These are phyloP conservation scores for Kokia cookei DNA, from an alignment of 441 rosid genomes.

Conservation along the genomic window DNA sequence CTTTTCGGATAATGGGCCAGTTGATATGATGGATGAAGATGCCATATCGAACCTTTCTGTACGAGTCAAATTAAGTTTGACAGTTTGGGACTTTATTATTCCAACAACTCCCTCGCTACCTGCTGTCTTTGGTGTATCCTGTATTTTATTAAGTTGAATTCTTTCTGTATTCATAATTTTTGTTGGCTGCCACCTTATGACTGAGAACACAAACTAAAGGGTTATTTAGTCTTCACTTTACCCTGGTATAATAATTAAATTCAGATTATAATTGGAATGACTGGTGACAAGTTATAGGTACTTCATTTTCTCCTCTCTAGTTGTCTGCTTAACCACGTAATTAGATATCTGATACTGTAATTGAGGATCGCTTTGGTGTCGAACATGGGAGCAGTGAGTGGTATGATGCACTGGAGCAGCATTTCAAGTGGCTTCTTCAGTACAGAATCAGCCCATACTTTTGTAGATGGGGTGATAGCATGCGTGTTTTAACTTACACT, in stretches of 20 bases:
- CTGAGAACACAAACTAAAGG: background rate
- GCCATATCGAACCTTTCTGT: conserved; percentile 73
- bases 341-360: conserved; percentile 94
- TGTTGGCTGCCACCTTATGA: background rate
- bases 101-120: conserved; percentile 92
- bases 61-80: conserved; percentile 72
- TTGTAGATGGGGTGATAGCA: conserved; percentile 86
- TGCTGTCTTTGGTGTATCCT: conserved; percentile 95
- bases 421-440: conserved; percentile 96
- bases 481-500: conserved; percentile 95
- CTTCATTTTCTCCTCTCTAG: background rate
- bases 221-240: background rate
- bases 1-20: conserved; percentile 64
- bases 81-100: conserved; percentile 88
- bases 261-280: background rate
- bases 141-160: background rate
- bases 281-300: conserved; percentile 2
- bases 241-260: background rate
- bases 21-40: conserved; percentile 96
- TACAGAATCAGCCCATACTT: conserved; percentile 91
- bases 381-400: conserved; percentile 80
- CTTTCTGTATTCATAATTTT: background rate
- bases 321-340: conserved; percentile 14
- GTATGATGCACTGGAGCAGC: conserved; percentile 70
- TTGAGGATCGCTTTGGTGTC: conserved; percentile 91